Conservation (phyloP, 2,329 filamentous ascomycete species). For the Aspergillus sp. region DNA sequence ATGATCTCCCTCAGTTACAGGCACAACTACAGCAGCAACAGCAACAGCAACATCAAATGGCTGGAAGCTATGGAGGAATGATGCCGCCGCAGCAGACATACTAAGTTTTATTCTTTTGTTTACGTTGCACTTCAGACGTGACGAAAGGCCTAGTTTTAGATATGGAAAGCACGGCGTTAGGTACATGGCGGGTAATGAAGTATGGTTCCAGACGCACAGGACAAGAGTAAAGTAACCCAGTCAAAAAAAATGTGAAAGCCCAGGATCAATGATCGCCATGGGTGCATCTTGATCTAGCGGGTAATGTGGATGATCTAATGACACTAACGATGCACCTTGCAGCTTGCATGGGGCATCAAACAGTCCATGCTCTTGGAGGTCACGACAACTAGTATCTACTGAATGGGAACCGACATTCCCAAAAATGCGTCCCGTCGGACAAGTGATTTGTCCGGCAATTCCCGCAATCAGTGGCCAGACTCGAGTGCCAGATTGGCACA, state of each 20-base stretch:
- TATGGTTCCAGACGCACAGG: neutral
- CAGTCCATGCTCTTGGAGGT: conserved; percentile 8
- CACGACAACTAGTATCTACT: neutral
- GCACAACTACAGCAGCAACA: conserved; percentile 51
- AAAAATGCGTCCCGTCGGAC: neutral
- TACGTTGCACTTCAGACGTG: conserved; percentile 22
- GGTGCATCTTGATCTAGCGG: neutral
- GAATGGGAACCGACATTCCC: neutral
- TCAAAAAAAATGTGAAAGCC: neutral
- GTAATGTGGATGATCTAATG: neutral
- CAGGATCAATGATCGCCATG: neutral
- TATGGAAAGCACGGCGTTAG: conserved; percentile 31
- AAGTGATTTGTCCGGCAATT: neutral
- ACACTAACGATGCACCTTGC: conserved; percentile 8
- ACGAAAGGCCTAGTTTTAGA: conserved; percentile 34
- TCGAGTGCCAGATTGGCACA: neutral
- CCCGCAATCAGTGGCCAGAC: neutral
- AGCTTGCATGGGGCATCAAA: conserved; percentile 11
- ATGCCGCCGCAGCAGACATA: conserved; percentile 43
- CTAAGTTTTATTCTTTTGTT: conserved; percentile 19
- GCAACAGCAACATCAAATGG: conserved; percentile 43
- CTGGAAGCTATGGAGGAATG: conserved; percentile 45
- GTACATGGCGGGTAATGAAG: conserved; percentile 12
- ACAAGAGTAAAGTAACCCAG: neutral
- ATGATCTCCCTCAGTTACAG: conserved; percentile 62